Conservation (phyloP, 2,329 filamentous ascomycete genomes). For the Diaporthe aspalathi region DNA sequence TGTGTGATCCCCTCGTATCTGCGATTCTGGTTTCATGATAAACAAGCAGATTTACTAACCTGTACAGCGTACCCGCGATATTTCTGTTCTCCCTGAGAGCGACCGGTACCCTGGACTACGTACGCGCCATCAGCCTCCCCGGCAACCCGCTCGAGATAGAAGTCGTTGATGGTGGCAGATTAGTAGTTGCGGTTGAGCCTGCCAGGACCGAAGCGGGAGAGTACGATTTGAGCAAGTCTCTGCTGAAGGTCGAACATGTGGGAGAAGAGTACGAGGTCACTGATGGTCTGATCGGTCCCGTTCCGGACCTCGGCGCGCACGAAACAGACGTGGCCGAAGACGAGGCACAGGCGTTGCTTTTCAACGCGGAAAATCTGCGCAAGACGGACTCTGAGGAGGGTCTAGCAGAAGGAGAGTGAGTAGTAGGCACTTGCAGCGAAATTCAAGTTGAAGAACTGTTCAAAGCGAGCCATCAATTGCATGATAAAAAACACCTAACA, state of each 20-base stretch:
- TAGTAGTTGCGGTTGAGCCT: conserved; percentile 57
- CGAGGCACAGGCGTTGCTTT: conserved; percentile 57
- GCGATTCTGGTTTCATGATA: neutral
- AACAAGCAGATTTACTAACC: conserved; percentile 40
- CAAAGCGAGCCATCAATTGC: conserved; percentile 34
- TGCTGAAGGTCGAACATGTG: conserved; percentile 20
- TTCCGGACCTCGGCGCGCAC: conserved; percentile 41
- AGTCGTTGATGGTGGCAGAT: conserved; percentile 42
- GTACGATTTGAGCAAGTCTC: conserved; percentile 28
- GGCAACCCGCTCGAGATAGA: conserved; percentile 74
- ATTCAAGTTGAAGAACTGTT: conserved; percentile 5
- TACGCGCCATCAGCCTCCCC: conserved; percentile 64
- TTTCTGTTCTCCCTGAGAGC: conserved; percentile 70
- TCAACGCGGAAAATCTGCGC: conserved; percentile 60
- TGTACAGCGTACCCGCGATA: conserved; percentile 66
- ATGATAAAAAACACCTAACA: neutral
- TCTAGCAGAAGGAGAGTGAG: conserved; percentile 38
- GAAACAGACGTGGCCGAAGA: conserved; percentile 51
- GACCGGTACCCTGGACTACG: conserved; percentile 61
- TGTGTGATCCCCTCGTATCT: conserved; percentile 45
- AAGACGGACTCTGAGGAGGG: conserved; percentile 54
- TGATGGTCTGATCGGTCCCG: conserved; percentile 40
- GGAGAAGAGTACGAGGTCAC: conserved; percentile 39
- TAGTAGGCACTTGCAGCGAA: conserved; percentile 9
- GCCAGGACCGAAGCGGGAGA: conserved; percentile 39